Conservation (phyloP, 2,329 filamentous ascomycete genomes). For the Graphiopsis chlorocephala region DNA sequence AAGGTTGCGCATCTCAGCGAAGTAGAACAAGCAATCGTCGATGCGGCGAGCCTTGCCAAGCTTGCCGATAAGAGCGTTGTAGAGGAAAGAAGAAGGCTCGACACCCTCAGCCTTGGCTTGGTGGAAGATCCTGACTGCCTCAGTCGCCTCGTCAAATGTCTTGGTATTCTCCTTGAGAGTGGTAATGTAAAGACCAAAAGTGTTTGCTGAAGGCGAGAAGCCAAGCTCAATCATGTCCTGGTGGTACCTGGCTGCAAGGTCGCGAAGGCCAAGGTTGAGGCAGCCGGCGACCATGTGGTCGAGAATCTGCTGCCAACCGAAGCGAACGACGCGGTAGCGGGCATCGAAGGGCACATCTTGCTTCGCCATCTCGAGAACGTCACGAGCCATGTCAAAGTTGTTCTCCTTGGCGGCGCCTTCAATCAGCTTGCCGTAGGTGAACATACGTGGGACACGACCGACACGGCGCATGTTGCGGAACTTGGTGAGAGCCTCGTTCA, state of each 20-base stretch:
- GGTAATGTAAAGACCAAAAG: constrained; percentile 98
- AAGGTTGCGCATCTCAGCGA: constrained; percentile 91
- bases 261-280: constrained; percentile 76
- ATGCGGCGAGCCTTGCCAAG: constrained; percentile 96
- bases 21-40: constrained; percentile 97
- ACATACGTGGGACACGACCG: constrained; percentile 89
- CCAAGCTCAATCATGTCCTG: constrained; percentile 90
- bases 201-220: constrained; percentile 90
- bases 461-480: constrained; percentile 92
- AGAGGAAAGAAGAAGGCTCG: constrained; percentile 92
- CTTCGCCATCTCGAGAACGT: constrained; percentile 85
- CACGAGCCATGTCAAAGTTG: constrained; percentile 76
- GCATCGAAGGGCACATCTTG: constrained; percentile 80
- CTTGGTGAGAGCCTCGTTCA: constrained; percentile 76
- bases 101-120: constrained; percentile 91
- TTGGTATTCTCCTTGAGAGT: constrained; percentile 95
- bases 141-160: constrained; percentile 95
- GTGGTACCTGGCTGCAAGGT: constrained; percentile 80
- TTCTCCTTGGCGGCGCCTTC: constrained; percentile 83
- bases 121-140: constrained; percentile 96
- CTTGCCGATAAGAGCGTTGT: constrained; percentile 97
- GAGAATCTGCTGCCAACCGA: constrained; percentile 94
- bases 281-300: constrained; percentile 96
- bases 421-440: constrained; percentile 95
- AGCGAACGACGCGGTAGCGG: constrained; percentile 83